These are phyloP conservation scores for Clarireedia homoeocarpa DNA, from an alignment of 2,329 filamentous ascomycete species.

Conservation along the genomic window DNA sequence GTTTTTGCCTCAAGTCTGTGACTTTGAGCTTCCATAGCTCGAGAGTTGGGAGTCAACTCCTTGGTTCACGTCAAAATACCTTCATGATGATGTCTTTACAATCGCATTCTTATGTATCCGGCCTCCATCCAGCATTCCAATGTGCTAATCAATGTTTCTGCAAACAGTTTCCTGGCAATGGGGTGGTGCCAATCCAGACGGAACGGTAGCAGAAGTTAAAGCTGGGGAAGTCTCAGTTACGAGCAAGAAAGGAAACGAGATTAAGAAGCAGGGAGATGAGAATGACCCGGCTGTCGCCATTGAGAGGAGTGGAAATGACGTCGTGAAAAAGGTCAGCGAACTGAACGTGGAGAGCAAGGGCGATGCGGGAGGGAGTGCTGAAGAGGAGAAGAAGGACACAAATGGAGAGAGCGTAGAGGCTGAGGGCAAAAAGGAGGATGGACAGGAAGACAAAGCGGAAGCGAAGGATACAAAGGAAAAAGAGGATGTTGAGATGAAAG, in stretches of 20 bases:
- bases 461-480: slow-evolving; percentile 14
- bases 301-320: slow-evolving; percentile 52
- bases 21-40: background rate
- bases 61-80: too few relatives aligned
- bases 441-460: slow-evolving; percentile 14
- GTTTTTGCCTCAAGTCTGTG: background rate
- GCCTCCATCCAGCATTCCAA: background rate
- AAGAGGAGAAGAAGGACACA: slow-evolving; percentile 11
- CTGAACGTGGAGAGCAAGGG: slow-evolving; percentile 38
- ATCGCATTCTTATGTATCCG: background rate
- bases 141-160: background rate
- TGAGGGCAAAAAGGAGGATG: slow-evolving; percentile 12
- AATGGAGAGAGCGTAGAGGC: slow-evolving; percentile 22
- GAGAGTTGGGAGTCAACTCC: background rate
- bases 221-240: slow-evolving; percentile 53
- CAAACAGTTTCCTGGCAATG: slow-evolving; percentile 54
- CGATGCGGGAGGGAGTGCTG: slow-evolving; percentile 6
- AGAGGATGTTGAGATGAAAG: slow-evolving; percentile 10
- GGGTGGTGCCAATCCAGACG: slow-evolving; percentile 46
- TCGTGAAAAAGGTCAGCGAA: slow-evolving; percentile 55
- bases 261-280: slow-evolving; percentile 54
- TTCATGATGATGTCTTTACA: background rate
- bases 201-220: slow-evolving; percentile 49
- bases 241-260: slow-evolving; percentile 54
- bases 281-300: slow-evolving; percentile 54